Evolutionary conservation across 805 yeast genomes (phyloP).

Genomic region (Starmerella etchellsii): DNA sequence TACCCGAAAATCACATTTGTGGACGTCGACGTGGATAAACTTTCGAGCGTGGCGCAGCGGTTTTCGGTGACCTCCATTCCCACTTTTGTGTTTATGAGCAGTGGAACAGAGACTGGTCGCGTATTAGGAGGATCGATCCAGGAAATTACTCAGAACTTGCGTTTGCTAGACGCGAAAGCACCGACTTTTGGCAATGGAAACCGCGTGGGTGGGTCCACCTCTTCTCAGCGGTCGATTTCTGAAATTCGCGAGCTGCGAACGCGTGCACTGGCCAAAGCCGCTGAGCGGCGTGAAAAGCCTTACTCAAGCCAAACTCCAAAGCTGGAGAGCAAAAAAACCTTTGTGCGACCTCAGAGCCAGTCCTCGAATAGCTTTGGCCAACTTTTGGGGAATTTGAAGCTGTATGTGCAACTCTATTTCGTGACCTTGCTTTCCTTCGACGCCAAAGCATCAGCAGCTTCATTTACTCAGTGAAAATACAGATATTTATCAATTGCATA

Average conservation of each 20-base stretch:
- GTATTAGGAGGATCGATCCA: slow-evolving; percentile 24
- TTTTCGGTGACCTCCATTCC: slow-evolving; percentile 53
- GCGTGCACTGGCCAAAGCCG: slow-evolving; percentile 4
- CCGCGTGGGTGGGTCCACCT: slow-evolving; percentile 9
- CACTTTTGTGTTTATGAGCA: slow-evolving; percentile 59
- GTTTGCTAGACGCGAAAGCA: background rate
- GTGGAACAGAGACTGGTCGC: slow-evolving; percentile 54
- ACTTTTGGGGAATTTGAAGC: background rate
- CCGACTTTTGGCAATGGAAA: slow-evolving; percentile 13
- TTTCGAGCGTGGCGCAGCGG: slow-evolving; percentile 54
- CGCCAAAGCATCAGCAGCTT: slow-evolving; percentile 12
- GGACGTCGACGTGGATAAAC: slow-evolving; percentile 84
- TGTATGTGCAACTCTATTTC: slow-evolving; percentile 14
- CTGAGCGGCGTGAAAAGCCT: background rate
- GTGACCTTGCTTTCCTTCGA: slow-evolving; percentile 19
- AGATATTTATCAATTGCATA: too few relatives aligned
- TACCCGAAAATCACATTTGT: slow-evolving; percentile 45
- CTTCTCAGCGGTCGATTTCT: background rate
- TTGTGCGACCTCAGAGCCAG: background rate
- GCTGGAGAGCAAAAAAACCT: too few relatives aligned
- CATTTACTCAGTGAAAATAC: too few relatives aligned
- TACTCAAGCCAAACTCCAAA: too few relatives aligned
- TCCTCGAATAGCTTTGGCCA: background rate
- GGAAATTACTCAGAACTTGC: slow-evolving; percentile 9
- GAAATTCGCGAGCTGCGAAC: slow-evolving; percentile 6